Evolutionary conservation across 805 yeast species (phyloP).

Genomic region (Pichia kluyveri): DNA sequence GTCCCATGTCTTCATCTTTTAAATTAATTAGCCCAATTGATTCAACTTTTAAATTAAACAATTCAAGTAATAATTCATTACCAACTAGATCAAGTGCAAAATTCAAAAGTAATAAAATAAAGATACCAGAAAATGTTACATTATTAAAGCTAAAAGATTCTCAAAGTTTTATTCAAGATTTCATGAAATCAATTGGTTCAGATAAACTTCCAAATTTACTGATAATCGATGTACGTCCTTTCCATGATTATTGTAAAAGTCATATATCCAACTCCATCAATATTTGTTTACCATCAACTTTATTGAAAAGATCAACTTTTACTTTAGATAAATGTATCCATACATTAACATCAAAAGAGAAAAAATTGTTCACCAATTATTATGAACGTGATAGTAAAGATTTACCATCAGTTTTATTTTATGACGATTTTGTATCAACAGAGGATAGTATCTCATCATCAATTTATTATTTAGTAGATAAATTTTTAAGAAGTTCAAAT

Average conservation of each 20-base stretch:
- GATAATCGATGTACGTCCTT: constrained; percentile 75
- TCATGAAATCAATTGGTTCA: constrained; percentile 12
- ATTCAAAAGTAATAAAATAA: constrained; percentile 15
- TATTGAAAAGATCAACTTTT: constrained; percentile 67
- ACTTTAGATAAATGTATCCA: constrained; percentile 53
- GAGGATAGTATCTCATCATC: constrained; percentile 25
- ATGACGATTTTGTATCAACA: constrained; percentile 37
- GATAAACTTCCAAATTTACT: constrained; percentile 28
- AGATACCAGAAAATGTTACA: constrained; percentile 17
- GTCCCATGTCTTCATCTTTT: neutral
- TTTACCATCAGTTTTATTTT: constrained; percentile 38
- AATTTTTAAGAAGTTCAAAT: constrained; percentile 31
- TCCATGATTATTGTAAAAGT: constrained; percentile 54
- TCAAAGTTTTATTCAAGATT: constrained; percentile 9
- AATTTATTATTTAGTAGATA: constrained; percentile 38
- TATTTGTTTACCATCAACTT: constrained; percentile 83
- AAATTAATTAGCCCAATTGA: neutral
- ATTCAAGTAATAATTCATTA: constrained; percentile 11
- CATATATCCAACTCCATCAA: constrained; percentile 59
- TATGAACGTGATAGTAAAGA: constrained; percentile 22
- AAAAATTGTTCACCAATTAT: constrained; percentile 30
- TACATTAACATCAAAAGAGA: constrained; percentile 49
- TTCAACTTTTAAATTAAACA: neutral
- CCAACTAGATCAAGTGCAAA: constrained; percentile 13
- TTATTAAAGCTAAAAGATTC: constrained; percentile 14